phyloP scores from a whole-genome alignment of 225 moss, liverwort and hornwort species.

The Sphagnum tenellum region DNA sequence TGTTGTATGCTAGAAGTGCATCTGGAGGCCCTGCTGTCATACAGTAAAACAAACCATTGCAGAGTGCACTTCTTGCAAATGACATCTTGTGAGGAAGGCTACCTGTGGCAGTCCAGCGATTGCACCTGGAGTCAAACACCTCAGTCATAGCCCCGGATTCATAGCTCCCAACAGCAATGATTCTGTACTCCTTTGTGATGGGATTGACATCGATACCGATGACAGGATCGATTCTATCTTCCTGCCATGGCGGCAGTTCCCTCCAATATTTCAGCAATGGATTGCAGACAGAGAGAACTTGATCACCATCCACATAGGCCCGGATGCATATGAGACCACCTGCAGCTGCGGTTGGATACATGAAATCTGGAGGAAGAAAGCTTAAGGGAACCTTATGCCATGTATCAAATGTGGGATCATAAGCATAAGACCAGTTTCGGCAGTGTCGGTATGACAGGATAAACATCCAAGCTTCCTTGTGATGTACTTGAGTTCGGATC shows the following conservation, averaged over 20 bases:
- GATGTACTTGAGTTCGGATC: conserved; percentile 44
- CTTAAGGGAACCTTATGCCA: conserved; percentile 51
- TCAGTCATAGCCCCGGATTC: conserved; percentile 54
- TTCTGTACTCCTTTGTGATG: conserved; percentile 26
- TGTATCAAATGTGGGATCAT: conserved; percentile 34
- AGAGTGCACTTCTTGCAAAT: conserved; percentile 46
- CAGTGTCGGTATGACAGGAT: conserved; percentile 50
- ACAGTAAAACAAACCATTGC: conserved; percentile 41
- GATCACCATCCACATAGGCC: conserved; percentile 49
- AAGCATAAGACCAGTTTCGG: conserved; percentile 51
- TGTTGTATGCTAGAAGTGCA: conserved; percentile 42
- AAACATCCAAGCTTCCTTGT: conserved; percentile 46
- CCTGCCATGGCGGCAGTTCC: conserved; percentile 46
- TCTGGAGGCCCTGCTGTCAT: conserved; percentile 58
- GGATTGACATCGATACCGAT: conserved; percentile 40
- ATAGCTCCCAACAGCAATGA: conserved; percentile 53
- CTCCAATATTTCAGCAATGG: conserved; percentile 48
- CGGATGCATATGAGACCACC: conserved; percentile 49
- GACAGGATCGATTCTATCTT: conserved; percentile 52
- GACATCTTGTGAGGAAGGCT: conserved; percentile 54
- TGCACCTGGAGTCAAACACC: conserved; percentile 34
- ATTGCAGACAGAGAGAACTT: conserved; percentile 51
- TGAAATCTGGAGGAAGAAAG: conserved; percentile 46
- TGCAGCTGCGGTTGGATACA: conserved; percentile 49
- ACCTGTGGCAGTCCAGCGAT: conserved; percentile 33